Percentiles rank a stretch among this genome's conserved stretches.
Evolutionary conservation across 139 green algal genomes (phyloP).

Genomic region (Micromonas commoda): DNA sequence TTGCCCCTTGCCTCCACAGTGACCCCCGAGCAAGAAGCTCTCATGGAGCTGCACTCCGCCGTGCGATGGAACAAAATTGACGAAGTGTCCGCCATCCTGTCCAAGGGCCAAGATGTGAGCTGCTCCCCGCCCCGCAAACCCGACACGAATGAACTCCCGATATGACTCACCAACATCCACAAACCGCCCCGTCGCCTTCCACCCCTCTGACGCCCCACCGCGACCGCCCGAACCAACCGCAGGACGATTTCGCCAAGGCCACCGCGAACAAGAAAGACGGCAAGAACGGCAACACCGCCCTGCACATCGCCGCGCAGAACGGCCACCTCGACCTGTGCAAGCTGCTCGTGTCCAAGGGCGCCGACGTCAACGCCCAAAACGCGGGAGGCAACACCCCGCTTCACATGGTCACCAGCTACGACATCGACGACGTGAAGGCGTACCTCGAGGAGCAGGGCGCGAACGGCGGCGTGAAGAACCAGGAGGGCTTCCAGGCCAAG

Average conservation of each 20-base stretch:
- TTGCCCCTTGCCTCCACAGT: no score
- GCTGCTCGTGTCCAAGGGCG: slow-evolving; percentile 1
- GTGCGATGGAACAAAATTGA: not conserved
- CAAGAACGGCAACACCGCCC: not conserved
- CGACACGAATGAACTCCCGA: no score
- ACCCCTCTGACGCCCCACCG: no score
- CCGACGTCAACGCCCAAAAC: not conserved
- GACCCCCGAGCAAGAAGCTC: no score
- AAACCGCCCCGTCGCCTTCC: no score
- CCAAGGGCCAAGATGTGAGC: not conserved
- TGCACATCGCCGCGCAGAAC: slow-evolving; percentile 16
- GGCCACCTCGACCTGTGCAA: not conserved
- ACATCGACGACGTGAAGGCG: not conserved
- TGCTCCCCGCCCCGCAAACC: no score
- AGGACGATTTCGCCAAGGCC: no score
- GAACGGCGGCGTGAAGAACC: not conserved
- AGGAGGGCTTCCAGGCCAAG: not conserved
- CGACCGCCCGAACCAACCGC: no score
- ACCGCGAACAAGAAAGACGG: not conserved
- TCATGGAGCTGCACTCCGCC: not conserved
- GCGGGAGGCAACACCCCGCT: slow-evolving; percentile 4
- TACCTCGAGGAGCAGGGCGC: not conserved
- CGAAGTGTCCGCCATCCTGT: not conserved
- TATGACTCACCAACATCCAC: no score
- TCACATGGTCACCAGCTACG: not conserved